Evolutionary conservation across 2,329 filamentous ascomycete genomes (phyloP).

Genomic region (Sarocladium kiliense): DNA sequence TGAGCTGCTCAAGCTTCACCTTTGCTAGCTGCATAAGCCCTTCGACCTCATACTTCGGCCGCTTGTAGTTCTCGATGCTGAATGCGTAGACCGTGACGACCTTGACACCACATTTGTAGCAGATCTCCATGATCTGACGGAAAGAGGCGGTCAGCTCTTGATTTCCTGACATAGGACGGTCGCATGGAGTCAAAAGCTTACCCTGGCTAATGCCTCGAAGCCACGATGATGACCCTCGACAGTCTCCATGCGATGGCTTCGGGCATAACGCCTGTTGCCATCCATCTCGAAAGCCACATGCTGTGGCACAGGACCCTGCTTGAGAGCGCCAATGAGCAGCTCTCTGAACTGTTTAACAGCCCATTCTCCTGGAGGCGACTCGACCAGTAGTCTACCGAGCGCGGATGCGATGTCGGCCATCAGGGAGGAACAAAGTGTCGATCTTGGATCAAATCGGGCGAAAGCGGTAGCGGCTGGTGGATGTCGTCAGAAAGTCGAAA

Average conservation of each 20-base stretch:
- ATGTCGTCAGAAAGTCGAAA: not conserved
- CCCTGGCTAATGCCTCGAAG: constrained; percentile 88
- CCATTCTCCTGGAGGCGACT: constrained; percentile 90
- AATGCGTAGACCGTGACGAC: constrained; percentile 98
- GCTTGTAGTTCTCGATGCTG: constrained; percentile 98
- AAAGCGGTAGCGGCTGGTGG: not conserved
- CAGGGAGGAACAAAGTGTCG: constrained; percentile 6
- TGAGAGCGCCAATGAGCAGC: constrained; percentile 79
- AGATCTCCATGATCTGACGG: constrained; percentile 81
- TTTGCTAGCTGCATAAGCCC: constrained; percentile 97
- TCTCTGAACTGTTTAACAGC: constrained; percentile 73
- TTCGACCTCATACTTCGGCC: constrained; percentile 93
- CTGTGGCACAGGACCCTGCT: constrained; percentile 85
- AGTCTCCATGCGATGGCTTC: constrained; percentile 87
- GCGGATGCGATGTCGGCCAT: constrained; percentile 52
- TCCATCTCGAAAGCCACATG: constrained; percentile 99
- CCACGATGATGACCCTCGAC: constrained; percentile 94
- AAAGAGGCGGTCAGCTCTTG: constrained; percentile 7
- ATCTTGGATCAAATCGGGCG: not conserved
- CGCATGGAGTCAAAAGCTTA: constrained; percentile 35
- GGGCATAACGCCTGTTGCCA: constrained; percentile 89
- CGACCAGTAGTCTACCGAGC: constrained; percentile 65
- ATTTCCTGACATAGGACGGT: not conserved
- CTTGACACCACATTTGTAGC: constrained; percentile 95
- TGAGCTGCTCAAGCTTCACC: constrained; percentile 85